A percentile compares a stretch with the other conserved stretches of the same genome.
Conservation (phyloP, 2,329 filamentous ascomycete genomes). For the Zasmidium citrigriseum region DNA sequence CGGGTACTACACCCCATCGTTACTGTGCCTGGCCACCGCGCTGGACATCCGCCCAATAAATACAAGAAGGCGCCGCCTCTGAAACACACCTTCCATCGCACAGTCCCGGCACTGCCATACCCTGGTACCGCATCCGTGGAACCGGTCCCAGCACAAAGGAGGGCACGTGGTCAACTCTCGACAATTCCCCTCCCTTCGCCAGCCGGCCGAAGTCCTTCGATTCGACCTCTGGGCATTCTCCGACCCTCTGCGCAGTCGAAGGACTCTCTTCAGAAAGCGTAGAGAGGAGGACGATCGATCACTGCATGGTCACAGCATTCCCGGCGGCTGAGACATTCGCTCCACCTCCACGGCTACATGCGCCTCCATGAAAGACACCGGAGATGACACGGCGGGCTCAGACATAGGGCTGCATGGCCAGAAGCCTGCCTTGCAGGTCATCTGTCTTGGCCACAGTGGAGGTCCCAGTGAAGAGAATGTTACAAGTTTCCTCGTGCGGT, state of each 20-base stretch:
- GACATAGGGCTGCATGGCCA: constrained; percentile 39
- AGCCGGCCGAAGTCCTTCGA: neutral
- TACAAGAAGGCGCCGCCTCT: neutral
- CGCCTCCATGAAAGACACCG: constrained; percentile 43
- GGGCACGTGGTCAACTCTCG: neutral
- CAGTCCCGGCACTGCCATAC: neutral
- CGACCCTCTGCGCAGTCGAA: neutral
- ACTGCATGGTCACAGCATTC: neutral
- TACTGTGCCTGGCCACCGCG: too few species aligned
- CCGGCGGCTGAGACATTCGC: constrained; percentile 19
- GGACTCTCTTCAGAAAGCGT: neutral
- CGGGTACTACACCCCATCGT: too few species aligned
- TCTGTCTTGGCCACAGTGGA: constrained; percentile 72
- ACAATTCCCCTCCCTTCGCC: neutral
- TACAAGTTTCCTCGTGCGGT: constrained; percentile 85
- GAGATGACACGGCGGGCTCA: constrained; percentile 34
- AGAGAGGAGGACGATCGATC: neutral
- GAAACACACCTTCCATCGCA: neutral
- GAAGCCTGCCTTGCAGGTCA: constrained; percentile 46
- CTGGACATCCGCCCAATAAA: neutral
- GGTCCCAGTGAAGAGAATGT: constrained; percentile 88
- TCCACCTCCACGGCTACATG: constrained; percentile 25
- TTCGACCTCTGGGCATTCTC: neutral
- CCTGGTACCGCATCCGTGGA: neutral
- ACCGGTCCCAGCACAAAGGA: neutral